These are phyloP conservation scores for Waitea zeae DNA, from an alignment of 1,284 basidiomycete genomes.

Conservation along the genomic window DNA sequence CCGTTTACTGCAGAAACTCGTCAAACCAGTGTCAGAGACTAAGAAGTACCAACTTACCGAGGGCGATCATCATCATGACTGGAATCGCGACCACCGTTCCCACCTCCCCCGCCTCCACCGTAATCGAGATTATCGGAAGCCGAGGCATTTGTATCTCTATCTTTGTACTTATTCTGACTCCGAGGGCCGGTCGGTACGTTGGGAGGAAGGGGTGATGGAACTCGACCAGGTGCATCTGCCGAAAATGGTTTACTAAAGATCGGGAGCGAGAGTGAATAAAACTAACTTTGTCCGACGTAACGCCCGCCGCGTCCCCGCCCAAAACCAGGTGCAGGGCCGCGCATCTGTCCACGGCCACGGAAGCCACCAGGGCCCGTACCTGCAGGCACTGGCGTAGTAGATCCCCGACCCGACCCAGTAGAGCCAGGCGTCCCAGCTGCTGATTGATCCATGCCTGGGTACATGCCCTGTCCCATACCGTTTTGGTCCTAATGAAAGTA, in stretches of 20 bases:
- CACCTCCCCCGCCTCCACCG: constrained; percentile 33
- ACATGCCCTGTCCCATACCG: constrained; percentile 7
- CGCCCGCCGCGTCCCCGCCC: too few relatives aligned
- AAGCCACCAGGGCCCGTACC: constrained; percentile 9
- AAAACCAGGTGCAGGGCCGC: too few relatives aligned
- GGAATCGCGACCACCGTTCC: constrained; percentile 5
- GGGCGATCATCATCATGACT: too few relatives aligned
- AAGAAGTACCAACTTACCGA: background rate
- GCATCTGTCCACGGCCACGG: background rate
- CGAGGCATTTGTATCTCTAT: constrained; percentile 61
- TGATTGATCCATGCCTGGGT: constrained; percentile 19
- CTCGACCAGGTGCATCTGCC: constrained; percentile 37
- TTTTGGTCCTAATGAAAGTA: too few relatives aligned
- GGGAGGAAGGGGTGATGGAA: constrained; percentile 65
- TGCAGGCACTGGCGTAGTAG: too few relatives aligned
- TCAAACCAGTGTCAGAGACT: background rate
- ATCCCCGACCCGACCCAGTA: too few relatives aligned
- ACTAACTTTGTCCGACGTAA: too few relatives aligned
- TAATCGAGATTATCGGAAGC: constrained; percentile 77
- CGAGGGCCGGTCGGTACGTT: constrained; percentile 72
- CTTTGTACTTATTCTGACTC: constrained; percentile 78
- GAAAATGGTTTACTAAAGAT: too few relatives aligned
- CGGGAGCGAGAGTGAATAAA: too few relatives aligned
- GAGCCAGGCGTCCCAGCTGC: too few relatives aligned
- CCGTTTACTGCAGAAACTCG: background rate